phyloP scores from a whole-genome alignment of 768 basidiomycete genomes.

The Trametes maxima region DNA sequence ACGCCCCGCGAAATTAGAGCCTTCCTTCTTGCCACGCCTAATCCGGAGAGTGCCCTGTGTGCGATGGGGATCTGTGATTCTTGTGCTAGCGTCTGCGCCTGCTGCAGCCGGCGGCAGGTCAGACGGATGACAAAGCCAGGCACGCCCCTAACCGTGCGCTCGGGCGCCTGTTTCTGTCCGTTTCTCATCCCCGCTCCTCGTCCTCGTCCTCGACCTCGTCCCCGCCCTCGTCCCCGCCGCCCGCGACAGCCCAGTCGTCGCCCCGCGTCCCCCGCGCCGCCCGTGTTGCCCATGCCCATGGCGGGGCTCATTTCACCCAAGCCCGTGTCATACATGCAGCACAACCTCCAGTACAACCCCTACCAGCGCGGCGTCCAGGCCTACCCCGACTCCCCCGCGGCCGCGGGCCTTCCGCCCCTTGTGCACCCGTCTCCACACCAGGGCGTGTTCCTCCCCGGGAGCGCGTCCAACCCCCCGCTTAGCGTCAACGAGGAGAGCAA shows the following conservation, averaged over 20 bases:
- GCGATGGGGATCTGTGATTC: no score
- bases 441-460: slow-evolving; percentile 33
- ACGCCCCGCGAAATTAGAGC: no score
- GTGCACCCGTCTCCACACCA: slow-evolving; percentile 51
- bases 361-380: slow-evolving; percentile 56
- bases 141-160: not conserved
- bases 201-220: slow-evolving; percentile 5
- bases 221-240: slow-evolving; percentile 7
- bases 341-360: slow-evolving; percentile 58
- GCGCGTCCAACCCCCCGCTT: slow-evolving; percentile 23
- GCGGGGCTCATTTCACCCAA: slow-evolving; percentile 37
- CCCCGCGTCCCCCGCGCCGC: slow-evolving; percentile 7
- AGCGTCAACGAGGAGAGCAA: slow-evolving; percentile 64
- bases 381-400: slow-evolving; percentile 68
- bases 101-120: not conserved
- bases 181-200: not conserved
- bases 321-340: slow-evolving; percentile 54
- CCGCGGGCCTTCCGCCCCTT: slow-evolving; percentile 52
- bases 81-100: no score
- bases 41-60: no score
- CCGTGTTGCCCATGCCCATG: slow-evolving; percentile 26
- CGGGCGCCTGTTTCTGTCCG: not conserved
- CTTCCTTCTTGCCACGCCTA: no score
- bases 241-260: not conserved
- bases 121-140: slow-evolving; percentile 7